Percentiles rank a stretch among this genome's conserved stretches.
Conservation (phyloP, 2,329 filamentous ascomycete genomes). For the Talaromyces sp. region DNA sequence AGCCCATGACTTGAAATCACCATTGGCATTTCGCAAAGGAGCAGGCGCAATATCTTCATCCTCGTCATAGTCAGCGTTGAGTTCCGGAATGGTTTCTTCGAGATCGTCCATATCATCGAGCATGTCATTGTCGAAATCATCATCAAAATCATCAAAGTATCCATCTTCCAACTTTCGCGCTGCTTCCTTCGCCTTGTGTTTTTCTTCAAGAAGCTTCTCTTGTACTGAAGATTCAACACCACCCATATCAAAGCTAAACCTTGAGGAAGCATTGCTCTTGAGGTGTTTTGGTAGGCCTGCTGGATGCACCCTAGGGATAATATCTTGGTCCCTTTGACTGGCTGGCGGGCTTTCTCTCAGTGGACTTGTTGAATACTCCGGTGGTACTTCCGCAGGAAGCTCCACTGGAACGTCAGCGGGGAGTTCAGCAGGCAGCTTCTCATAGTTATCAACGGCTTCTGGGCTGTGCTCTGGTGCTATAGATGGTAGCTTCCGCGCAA, state of each 20-base stretch:
- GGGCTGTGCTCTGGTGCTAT: slow-evolving; percentile 31
- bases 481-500: slow-evolving; percentile 48
- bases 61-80: slow-evolving; percentile 51
- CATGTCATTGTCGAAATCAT: slow-evolving; percentile 50
- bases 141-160: slow-evolving; percentile 45
- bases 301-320: slow-evolving; percentile 34
- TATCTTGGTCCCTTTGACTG: slow-evolving; percentile 30
- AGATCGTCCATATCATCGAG: slow-evolving; percentile 47
- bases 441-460: slow-evolving; percentile 7
- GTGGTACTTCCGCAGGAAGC: slow-evolving; percentile 3
- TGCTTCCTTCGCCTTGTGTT: slow-evolving; percentile 59
- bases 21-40: slow-evolving; percentile 22
- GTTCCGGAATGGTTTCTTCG: slow-evolving; percentile 52
- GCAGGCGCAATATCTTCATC: slow-evolving; percentile 35
- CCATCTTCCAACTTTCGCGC: slow-evolving; percentile 38
- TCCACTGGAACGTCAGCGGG: slow-evolving; percentile 11
- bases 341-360: slow-evolving; percentile 8
- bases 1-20: slow-evolving; percentile 35
- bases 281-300: slow-evolving; percentile 49
- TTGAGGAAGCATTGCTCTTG: slow-evolving; percentile 62
- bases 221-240: slow-evolving; percentile 61
- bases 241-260: slow-evolving; percentile 68
- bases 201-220: slow-evolving; percentile 65
- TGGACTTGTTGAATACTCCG: neutral
- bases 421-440: slow-evolving; percentile 6